phyloP scores from a whole-genome alignment of 768 basidiomycete species.

The Ephemerocybe angulata region DNA sequence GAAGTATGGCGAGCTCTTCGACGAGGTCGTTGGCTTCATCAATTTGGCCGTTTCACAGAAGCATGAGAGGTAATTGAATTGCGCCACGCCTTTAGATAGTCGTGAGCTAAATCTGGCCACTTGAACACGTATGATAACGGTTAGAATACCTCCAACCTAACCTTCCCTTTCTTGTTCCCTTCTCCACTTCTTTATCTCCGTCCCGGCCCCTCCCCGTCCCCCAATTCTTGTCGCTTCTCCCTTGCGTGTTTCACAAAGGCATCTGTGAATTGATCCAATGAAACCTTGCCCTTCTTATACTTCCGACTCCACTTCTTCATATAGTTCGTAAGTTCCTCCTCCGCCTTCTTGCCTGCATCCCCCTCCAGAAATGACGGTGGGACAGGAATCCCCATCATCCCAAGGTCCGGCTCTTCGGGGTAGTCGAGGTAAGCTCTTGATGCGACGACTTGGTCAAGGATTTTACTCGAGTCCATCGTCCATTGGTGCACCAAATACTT shows the following conservation, averaged over 20 bases:
- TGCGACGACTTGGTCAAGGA: slow-evolving; percentile 9
- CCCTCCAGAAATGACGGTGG: too few species aligned
- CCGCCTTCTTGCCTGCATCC: slow-evolving; percentile 15
- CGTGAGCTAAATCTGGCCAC: too few species aligned
- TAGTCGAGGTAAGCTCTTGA: slow-evolving; percentile 17
- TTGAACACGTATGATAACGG: too few species aligned
- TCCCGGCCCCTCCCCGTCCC: too few species aligned
- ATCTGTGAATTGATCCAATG: slow-evolving; percentile 16
- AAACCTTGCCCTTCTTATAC: slow-evolving; percentile 22
- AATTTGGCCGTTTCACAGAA: background rate
- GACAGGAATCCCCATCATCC: slow-evolving; percentile 25
- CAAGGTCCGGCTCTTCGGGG: slow-evolving; percentile 18
- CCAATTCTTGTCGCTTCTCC: too few species aligned
- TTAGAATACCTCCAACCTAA: too few species aligned
- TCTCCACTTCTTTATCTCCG: too few species aligned
- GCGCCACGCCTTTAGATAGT: too few species aligned
- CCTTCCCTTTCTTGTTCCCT: too few species aligned
- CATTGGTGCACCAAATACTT: slow-evolving; percentile 18
- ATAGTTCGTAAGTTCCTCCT: slow-evolving; percentile 22
- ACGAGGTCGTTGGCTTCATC: slow-evolving; percentile 8
- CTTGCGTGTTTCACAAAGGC: too few species aligned
- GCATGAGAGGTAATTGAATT: too few species aligned
- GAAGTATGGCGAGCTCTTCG: slow-evolving; percentile 10
- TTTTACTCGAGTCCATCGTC: slow-evolving; percentile 5
- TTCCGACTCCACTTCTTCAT: slow-evolving; percentile 25